phyloP scores from a whole-genome alignment of 768 basidiomycete species.

The Russula earlei region DNA sequence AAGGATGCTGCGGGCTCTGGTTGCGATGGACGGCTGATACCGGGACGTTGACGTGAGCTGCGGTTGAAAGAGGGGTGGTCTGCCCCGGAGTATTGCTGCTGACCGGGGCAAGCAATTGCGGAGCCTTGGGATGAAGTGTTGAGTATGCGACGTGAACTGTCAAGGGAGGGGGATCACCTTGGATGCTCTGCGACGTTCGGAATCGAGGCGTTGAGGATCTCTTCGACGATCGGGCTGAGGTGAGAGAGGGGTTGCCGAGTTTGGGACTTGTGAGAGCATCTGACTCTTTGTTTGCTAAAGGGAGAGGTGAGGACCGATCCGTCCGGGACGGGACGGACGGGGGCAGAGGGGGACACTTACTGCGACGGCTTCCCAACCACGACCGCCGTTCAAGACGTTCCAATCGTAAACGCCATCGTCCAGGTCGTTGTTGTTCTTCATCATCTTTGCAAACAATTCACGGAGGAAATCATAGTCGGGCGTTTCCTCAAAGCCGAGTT shows the following conservation, averaged over 20 bases:
- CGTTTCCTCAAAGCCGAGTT: constrained; percentile 97
- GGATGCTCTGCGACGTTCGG: constrained; percentile 56
- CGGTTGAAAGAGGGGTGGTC: constrained; percentile 60
- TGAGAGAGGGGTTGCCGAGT: constrained; percentile 34
- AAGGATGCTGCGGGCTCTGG: constrained; percentile 51
- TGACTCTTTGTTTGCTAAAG: constrained; percentile 48
- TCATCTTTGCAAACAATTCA: constrained; percentile 87
- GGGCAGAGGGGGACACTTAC: too few relatives aligned
- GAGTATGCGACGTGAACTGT: constrained; percentile 68
- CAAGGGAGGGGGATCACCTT: constrained; percentile 58
- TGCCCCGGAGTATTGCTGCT: constrained; percentile 42
- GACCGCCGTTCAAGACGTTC: constrained; percentile 87
- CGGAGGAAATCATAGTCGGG: constrained; percentile 98
- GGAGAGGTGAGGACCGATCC: background rate
- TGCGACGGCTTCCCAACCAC: constrained; percentile 85
- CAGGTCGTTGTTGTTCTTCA: constrained; percentile 82
- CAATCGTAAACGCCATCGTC: constrained; percentile 97
- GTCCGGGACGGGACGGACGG: too few relatives aligned
- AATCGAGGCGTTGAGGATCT: constrained; percentile 45
- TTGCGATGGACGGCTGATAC: constrained; percentile 41
- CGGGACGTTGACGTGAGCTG: constrained; percentile 67
- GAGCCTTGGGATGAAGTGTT: constrained; percentile 54
- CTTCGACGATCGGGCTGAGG: constrained; percentile 45
- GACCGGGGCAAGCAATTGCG: constrained; percentile 49
- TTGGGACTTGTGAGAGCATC: constrained; percentile 57